These are phyloP conservation scores for Biscogniauxia sp. DNA, from an alignment of 2,329 filamentous ascomycete species.

Conservation along the genomic window DNA sequence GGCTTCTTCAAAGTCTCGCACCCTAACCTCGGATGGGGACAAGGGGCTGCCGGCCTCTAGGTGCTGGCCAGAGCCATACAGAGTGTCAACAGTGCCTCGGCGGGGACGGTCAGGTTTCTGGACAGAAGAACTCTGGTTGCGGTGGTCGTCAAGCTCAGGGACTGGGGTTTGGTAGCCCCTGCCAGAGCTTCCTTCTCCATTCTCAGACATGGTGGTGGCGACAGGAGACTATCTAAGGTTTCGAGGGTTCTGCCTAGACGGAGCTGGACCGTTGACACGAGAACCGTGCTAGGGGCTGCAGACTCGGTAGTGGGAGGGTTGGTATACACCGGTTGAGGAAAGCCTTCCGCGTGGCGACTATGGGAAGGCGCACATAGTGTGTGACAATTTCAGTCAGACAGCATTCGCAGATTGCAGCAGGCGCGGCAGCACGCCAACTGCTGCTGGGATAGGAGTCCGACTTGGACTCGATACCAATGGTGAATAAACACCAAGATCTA, in stretches of 20 bases:
- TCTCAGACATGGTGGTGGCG: constrained; percentile 63
- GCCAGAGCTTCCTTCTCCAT: constrained; percentile 57
- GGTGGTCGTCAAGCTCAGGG: constrained; percentile 85
- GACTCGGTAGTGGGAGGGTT: constrained; percentile 1
- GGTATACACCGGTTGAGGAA: constrained; percentile 16
- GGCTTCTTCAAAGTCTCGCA: constrained; percentile 85
- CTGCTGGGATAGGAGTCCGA: constrained; percentile 16
- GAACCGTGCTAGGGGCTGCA: constrained; percentile 2
- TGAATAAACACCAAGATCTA: constrained; percentile 2
- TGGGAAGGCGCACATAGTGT: constrained; percentile 34
- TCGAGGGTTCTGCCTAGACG: constrained; percentile 2
- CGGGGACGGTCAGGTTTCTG: constrained; percentile 61
- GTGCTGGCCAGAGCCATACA: constrained; percentile 54
- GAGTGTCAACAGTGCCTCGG: constrained; percentile 71
- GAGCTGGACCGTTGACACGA: background rate
- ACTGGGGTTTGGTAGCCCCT: constrained; percentile 71
- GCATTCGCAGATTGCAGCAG: constrained; percentile 32
- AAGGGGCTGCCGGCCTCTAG: constrained; percentile 40
- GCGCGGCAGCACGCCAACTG: constrained; percentile 39
- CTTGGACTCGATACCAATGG: constrained; percentile 16
- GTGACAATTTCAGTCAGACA: constrained; percentile 21
- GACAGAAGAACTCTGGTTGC: constrained; percentile 61
- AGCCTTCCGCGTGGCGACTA: constrained; percentile 33
- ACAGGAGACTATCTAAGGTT: constrained; percentile 37
- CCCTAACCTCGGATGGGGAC: constrained; percentile 39